These are phyloP conservation scores for Solanum tarijense DNA, from an alignment of 257 asterid genomes.

Conservation along the genomic window DNA sequence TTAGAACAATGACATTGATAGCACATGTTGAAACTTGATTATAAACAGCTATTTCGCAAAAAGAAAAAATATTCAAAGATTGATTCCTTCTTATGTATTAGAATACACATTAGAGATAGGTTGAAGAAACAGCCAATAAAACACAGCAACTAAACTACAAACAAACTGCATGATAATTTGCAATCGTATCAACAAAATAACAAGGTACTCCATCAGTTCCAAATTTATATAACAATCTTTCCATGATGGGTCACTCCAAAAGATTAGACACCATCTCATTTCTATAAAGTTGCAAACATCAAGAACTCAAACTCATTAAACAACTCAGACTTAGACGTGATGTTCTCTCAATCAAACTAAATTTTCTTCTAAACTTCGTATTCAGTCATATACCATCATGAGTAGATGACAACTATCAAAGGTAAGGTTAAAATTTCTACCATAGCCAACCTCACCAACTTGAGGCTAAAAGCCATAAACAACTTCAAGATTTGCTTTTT, in stretches of 20 bases:
- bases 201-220: neutral
- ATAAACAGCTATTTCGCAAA: neutral
- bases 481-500: neutral
- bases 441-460: neutral
- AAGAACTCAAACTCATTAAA: neutral
- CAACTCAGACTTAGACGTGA: neutral
- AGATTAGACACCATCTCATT: neutral
- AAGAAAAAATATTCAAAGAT: neutral
- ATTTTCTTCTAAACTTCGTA: neutral
- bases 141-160: neutral
- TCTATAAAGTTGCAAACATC: neutral
- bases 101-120: neutral
- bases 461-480: neutral
- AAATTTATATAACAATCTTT: neutral
- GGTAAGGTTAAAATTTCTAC: neutral
- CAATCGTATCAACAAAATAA: neutral
- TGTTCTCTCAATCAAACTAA: neutral
- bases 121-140: neutral
- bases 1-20: neutral
- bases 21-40: neutral
- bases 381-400: neutral
- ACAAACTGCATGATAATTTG: neutral
- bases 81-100: neutral
- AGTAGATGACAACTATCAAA: neutral
- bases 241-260: neutral